Base-by-base conservation (phyloP, 2,329 filamentous ascomycete species). In the Botrytis fabae region DNA sequence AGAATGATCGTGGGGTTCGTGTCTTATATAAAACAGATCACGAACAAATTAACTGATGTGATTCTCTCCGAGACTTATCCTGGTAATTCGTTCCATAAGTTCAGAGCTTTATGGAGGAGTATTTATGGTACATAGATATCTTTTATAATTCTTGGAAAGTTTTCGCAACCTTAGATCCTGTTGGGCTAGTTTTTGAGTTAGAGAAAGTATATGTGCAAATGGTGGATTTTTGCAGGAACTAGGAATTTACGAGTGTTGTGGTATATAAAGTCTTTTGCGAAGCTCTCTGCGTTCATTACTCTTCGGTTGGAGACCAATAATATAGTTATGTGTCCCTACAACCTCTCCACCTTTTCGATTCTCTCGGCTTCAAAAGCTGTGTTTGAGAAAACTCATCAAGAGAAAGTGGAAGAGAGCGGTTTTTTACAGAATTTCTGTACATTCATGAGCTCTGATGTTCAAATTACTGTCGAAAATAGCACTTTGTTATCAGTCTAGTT, bases 181-280 rank as follows among this genome's bases (percentile, higher is more conserved):
- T 51, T n/a, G 10, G 22, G 12, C 0, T n/a, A 18, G n/a, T 4
- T 54, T 18, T 54, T 54, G n/a, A 28, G 51, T 28, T 1, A 28
- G 0, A 16, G 18, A 1, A 14, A 7, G 10, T n/a, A n/a, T n/a
- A n/a, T n/a, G n/a, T n/a, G n/a, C 14, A 3, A 14, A 0, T 8
- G n/a, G 51, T n/a, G 25, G 18, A 18, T 54, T 4, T 28, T 14
- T 54, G 0, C 6, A 18, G n/a, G 1, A 28, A 8, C 6, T 6
- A 18, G 2, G 10, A 4, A 18, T 16, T 0, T 12, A 16, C 25
- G 0, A n/a, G 25, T 5, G n/a, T 51, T 51, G 4, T n/a, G 5
- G 2, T 16, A 7, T n/a, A n/a, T 14, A n/a, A 51, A n/a, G 4
- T n/a, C 48, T 51, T 51, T 51, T 22, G 0, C 48, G 2, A 51